Base-by-base conservation (phyloP, 2,329 filamentous ascomycete species). In the Chaetomiaceae sp. region DNA sequence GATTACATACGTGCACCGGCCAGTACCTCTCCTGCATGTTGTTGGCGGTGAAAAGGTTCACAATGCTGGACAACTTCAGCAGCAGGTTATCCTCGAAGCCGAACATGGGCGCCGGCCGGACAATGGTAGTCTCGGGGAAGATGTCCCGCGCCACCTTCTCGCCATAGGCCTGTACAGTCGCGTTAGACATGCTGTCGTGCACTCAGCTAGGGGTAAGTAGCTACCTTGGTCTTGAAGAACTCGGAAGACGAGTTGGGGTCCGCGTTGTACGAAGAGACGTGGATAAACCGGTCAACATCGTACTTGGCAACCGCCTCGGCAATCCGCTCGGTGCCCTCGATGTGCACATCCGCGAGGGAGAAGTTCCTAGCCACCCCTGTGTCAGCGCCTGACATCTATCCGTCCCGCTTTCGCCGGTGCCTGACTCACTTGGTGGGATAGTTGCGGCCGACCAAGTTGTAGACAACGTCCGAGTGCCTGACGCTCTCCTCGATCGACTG, bases 91-190 rank as follows among this genome's bases (percentile, higher is more conserved):
- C 93, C 71, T 99, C 93, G 65, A 90, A 95, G 31, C 93, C 93
- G 66, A 95, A 99, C 70, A 96, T 81, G 47, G 91, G 93, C 12
- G 92, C 88, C 39, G 93, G 93, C 57, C 93, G 84, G 58, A 99
- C 93, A 61, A 99, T 90, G 40, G 93, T 99, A 16, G 93, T 95
- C 73, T 99, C 93, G 21, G 93, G 93, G 75, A 90, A 99, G 66
- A 97, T 91, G 62, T 79, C 82, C 56, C 92, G 85, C 40, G 85
- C 93, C 43, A 95, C 81, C 66, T 86, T 76, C 74, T 99, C 93
- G 60, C 87, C 87, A 65, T 77, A 81, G 54, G 78, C 91, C 86
- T 86, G 55, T 20, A 41, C 33, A n/a, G 13, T 27, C 37, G 44
- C 12, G 54, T 64, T 50, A 63, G 58, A 44, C 7, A 14, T 17